Evolutionary conservation across 164 flowering plant genomes (phyloP), one percentile per base, ranked within the genome.

Genomic region (Pachysandra terminalis): DNA sequence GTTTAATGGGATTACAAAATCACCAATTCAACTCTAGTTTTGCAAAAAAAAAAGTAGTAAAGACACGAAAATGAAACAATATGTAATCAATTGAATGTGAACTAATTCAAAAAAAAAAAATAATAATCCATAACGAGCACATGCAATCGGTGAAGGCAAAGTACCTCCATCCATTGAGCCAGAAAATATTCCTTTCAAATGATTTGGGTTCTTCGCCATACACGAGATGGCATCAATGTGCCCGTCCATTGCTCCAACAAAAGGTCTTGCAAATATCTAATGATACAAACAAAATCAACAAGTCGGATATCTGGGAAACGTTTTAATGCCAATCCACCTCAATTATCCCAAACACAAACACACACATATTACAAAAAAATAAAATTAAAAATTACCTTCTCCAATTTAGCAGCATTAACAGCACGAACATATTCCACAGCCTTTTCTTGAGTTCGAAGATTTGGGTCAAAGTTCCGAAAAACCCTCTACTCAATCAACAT

Each of bases 121-220:
- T 40, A 5, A 40, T 5, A 40, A 24, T 25, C 35, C 56, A 14
- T 0, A 45, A 22, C n/a, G n/a, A n/a, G n/a, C 37, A 32, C 7
- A 32, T 32, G 37, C 37, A 32, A 32, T 3, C 8, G 8, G 21
- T 2, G 57, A 15, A 12, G 48, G 51, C n/a, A 65, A 65, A 15
- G 23, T 79, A 93, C 96, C 98, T 90, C 99, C 99, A 78, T 95
- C 98, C 91, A 86, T 83, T 40, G 99, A 90, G 60, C 97, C 99
- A 8, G 99, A 90, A 79, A 95, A 90, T 19, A 92, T 75, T n/a
- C 94, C 88, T 78, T 87, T 95, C 65, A 95, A 74, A 67, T 95
- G 74, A 77, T 82, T 90, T 0, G 94, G 94, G 65, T 92, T 89
- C 83, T 92, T 95, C 0, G 98, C 97, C 99, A 92, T 89, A 75